These are phyloP conservation scores for Diplodia corticola DNA, from an alignment of 2,329 filamentous ascomycete species.

Conservation along the genomic window DNA sequence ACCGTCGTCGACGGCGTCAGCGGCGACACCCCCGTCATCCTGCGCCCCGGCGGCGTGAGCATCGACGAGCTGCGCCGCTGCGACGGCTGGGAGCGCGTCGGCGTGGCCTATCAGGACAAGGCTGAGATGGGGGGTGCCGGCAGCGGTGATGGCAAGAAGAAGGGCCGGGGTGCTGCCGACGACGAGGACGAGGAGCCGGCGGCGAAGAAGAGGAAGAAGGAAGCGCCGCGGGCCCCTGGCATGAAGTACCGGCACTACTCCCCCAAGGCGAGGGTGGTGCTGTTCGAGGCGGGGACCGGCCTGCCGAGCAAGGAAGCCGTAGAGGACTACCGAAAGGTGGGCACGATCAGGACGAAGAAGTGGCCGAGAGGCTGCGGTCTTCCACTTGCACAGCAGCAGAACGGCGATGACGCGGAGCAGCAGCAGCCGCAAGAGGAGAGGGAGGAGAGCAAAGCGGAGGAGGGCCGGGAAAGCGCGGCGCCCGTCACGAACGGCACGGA, in stretches of 20 bases:
- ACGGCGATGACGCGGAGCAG: neutral
- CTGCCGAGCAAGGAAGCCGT: slow-evolving; percentile 33
- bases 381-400: neutral
- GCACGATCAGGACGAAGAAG: slow-evolving; percentile 40
- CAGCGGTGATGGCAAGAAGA: slow-evolving; percentile 46
- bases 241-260: slow-evolving; percentile 99
- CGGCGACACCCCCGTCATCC: slow-evolving; percentile 73
- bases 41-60: slow-evolving; percentile 84
- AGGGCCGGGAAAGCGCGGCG: neutral
- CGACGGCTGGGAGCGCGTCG: slow-evolving; percentile 77
- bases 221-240: slow-evolving; percentile 76
- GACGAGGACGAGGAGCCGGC: slow-evolving; percentile 60
- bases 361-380: slow-evolving; percentile 31
- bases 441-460: neutral
- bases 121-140: slow-evolving; percentile 68
- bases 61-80: slow-evolving; percentile 74
- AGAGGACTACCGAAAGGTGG: slow-evolving; percentile 34
- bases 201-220: slow-evolving; percentile 35
- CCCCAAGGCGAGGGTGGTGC: slow-evolving; percentile 78
- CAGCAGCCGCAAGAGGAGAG: neutral
- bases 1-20: slow-evolving; percentile 93
- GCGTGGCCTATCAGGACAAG: slow-evolving; percentile 76
- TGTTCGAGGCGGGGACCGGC: slow-evolving; percentile 66
- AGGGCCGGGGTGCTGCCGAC: slow-evolving; percentile 55
- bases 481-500: neutral